Base-by-base conservation (phyloP, 2,329 filamentous ascomycete genomes). In the Nigrospora oryzae region DNA sequence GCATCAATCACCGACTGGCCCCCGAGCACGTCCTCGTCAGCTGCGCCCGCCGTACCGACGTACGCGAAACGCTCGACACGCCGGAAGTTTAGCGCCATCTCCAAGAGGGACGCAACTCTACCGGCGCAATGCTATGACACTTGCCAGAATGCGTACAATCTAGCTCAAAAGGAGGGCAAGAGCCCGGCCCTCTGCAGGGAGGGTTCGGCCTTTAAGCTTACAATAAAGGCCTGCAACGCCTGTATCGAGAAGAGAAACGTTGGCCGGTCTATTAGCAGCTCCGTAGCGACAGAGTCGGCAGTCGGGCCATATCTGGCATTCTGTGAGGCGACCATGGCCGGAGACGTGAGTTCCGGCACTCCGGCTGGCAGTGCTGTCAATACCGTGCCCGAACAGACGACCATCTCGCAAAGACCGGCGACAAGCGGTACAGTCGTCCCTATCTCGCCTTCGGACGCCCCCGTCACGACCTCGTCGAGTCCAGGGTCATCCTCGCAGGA, bases 101-200 rank as follows among this genome's bases (percentile, higher is more conserved):
- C 47, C 14, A 73, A 73, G 55, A 67, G 72, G 32, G 70, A 63
- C 33, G 51, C 51, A 2, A 63, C 63, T 1, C 36, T 66, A 0
- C 77, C 79, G 0, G 43, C 67, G 0, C 38, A 64, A 4, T 86
- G 82, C 58, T 83, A 60, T 49, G 62, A 61, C 5, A 38, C 54
- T 0, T 86, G 82, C 58, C 73, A 81, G 49, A 64, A 68, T 30
- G 69, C 69, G 14, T 66, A 59, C 32, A 37, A 68, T 3, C 71
- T 75, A 51, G 75, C 65, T 0, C 64, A 75, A 45, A 51, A 47
- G 0, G 49, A 64, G 2, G 81, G 81, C 23, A 77, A 79, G 54
- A 58, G 56, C 0, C 48, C 63, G 0, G 51, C 38, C 0, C 68
- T 83, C 1, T 84, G 81, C 55, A 51, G 43, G 0, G 0, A 42